Base-by-base conservation (phyloP, 768 basidiomycete species). In the Pleurotus tuber-regium region DNA sequence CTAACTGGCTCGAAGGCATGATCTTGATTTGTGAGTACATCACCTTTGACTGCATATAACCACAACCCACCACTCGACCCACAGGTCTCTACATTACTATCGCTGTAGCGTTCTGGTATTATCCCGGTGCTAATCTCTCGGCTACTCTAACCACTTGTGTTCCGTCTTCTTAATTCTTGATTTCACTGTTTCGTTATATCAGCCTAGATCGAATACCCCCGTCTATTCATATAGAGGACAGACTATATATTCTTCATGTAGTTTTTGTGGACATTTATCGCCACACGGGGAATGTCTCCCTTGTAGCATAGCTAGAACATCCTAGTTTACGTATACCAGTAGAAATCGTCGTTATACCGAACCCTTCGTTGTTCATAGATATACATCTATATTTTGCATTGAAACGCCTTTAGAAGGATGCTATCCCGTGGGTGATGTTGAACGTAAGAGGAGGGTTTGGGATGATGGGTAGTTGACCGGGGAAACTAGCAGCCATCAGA, bases 1-100 rank as follows among this genome's bases (percentile, higher is more conserved):
- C 83, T 14, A 92, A 91, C 63, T 94, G 91, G 79, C 71, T 93
- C 12, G 90, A 93, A 62, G 91, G 90, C 2, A 73, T 77, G 60
- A 79, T 84, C 52, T 24, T 56, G 19, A 47, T 56, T 29, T 48
- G 54, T 56, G 8, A 36, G 50, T 51, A 11, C 16, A 35, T n/a
- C n/a, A n/a, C 18, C 24, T 44, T 44, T 26, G 21, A 14, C 9
- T 18, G 16, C n/a, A n/a, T n/a, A n/a, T n/a, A n/a, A n/a, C n/a
- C n/a, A n/a, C n/a, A n/a, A n/a, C n/a, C n/a, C n/a, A n/a, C n/a
- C n/a, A n/a, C n/a, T n/a, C n/a, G n/a, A 49, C 24, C 51, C 23
- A 1, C 59, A 84, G 84, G 80, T 51, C 71, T 89, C 14, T 89
- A 90, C 58, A 59, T 82, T 25, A 85, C 91, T 43, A 82, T 90